Conservation (phyloP, 345 rosid genomes). For the Eucalyptus regnans region DNA sequence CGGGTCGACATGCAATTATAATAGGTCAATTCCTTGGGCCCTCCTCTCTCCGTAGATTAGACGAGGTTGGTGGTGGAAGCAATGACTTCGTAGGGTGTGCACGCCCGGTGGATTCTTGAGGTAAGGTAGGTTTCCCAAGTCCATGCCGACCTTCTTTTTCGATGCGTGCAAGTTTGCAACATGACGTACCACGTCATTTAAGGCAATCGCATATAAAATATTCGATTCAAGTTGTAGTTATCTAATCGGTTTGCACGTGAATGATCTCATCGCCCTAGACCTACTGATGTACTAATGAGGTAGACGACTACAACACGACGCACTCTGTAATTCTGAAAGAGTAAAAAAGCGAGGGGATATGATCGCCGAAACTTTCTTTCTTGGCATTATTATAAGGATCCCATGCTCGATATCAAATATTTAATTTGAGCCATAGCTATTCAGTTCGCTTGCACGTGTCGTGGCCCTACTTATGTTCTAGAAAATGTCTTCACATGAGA, state of each 20-base stretch:
- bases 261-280: fast-evolving
- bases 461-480: neutral
- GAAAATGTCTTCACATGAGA: neutral
- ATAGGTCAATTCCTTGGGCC: neutral
- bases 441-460: fast-evolving
- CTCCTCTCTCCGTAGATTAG: neutral
- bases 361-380: fast-evolving
- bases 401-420: fast-evolving
- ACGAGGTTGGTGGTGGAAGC: neutral
- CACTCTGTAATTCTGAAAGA: neutral
- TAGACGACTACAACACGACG: neutral
- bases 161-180: neutral
- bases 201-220: neutral
- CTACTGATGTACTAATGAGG: too few species aligned
- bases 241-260: fast-evolving
- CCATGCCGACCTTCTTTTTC: neutral
- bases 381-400: neutral
- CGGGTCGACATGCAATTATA: neutral
- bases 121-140: neutral
- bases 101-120: neutral
- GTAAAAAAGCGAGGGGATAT: neutral
- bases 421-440: neutral
- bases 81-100: neutral
- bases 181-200: neutral
- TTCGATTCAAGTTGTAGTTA: fast-evolving